Evolutionary conservation across 2,329 filamentous ascomycete species (phyloP).

Genomic region (Ceratocystis cubensis): DNA sequence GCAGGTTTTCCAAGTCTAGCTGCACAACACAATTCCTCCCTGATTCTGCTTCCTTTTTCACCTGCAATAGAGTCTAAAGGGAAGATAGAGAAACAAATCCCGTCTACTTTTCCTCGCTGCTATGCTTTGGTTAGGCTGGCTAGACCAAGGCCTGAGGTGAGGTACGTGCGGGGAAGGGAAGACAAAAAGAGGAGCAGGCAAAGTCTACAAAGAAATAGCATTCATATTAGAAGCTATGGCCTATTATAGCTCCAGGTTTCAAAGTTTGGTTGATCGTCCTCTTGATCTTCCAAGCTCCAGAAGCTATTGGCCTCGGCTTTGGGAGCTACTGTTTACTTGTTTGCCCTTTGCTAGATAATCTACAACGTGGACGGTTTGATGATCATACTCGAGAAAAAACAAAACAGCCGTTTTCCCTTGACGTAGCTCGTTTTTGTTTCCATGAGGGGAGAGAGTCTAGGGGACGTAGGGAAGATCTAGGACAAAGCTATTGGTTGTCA

Average conservation of each 20-base stretch:
- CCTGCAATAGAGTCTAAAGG: not conserved
- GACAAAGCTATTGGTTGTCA: no score
- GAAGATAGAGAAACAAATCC: not conserved
- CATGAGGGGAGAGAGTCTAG: no score
- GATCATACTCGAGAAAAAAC: not conserved
- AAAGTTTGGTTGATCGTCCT: not conserved
- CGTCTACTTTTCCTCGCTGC: no score
- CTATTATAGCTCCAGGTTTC: not conserved
- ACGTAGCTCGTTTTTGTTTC: no score
- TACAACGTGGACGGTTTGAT: not conserved
- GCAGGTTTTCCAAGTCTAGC: conserved; percentile 1
- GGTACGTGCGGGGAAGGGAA: not conserved
- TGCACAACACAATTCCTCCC: not conserved
- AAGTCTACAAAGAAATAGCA: not conserved
- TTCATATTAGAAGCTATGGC: not conserved
- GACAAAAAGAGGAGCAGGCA: not conserved
- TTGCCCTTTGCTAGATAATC: not conserved
- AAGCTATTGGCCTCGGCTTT: not conserved
- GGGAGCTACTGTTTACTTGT: not conserved
- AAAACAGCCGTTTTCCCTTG: not conserved
- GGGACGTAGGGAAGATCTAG: no score
- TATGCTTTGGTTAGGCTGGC: no score
- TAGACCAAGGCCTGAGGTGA: not conserved
- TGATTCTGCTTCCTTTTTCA: not conserved
- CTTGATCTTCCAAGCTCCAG: not conserved